Conservation (phyloP, 345 rosid species). For the Pistacia atlantica region DNA sequence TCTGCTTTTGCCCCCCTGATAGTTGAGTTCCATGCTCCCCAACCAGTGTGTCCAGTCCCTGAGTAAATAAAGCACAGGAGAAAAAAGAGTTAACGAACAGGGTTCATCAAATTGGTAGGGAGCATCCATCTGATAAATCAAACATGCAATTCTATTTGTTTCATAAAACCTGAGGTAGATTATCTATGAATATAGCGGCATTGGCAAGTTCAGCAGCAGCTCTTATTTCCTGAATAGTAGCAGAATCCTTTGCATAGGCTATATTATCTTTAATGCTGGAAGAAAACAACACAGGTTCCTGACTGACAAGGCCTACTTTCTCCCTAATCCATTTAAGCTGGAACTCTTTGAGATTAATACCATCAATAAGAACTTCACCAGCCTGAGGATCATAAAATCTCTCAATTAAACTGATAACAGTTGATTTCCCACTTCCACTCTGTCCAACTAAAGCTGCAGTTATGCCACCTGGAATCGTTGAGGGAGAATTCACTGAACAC, state of each 20-base stretch:
- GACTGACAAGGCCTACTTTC: slow-evolving; percentile 53
- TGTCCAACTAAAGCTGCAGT: slow-evolving; percentile 52
- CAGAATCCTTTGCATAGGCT: slow-evolving; percentile 44
- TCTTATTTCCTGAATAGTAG: slow-evolving; percentile 35
- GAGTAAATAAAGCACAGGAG: not conserved
- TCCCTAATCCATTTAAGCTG: slow-evolving; percentile 50
- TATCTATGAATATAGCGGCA: slow-evolving; percentile 49
- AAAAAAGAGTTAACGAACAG: not conserved
- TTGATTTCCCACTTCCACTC: slow-evolving; percentile 57
- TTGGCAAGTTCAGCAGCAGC: slow-evolving; percentile 46
- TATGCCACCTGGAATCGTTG: slow-evolving; percentile 37
- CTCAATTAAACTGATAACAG: slow-evolving; percentile 44
- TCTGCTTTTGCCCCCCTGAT: not conserved
- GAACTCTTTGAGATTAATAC: slow-evolving; percentile 37
- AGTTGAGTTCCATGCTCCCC: not conserved
- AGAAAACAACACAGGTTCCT: slow-evolving; percentile 49
- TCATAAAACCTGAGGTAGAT: slow-evolving; percentile 40
- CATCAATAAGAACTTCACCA: slow-evolving; percentile 46
- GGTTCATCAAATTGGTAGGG: not conserved
- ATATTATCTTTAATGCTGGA: slow-evolving; percentile 44
- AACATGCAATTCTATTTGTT: not conserved
- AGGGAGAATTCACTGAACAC: slow-evolving; percentile 43
- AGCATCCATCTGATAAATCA: not conserved
- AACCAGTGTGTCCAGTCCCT: slow-evolving; percentile 25
- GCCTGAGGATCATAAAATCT: slow-evolving; percentile 48